Evolutionary conservation across 2,329 filamentous ascomycete species (phyloP).

Genomic region (Pyrenophora graminea): DNA sequence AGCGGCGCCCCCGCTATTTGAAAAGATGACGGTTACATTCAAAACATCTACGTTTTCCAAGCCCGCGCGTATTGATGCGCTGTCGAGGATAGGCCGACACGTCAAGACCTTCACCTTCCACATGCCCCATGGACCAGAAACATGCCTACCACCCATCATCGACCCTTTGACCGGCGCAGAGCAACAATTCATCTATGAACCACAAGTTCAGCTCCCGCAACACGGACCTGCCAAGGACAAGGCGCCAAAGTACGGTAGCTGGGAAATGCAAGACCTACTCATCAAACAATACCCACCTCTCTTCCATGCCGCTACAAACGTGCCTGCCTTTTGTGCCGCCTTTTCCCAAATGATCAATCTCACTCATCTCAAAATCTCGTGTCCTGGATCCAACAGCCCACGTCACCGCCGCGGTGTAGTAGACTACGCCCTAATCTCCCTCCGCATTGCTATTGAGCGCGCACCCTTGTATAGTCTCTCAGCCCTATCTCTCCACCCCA

Average conservation of each 20-base stretch:
- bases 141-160: slow-evolving; percentile 82
- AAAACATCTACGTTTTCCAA: slow-evolving; percentile 76
- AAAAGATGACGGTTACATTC: slow-evolving; percentile 71
- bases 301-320: slow-evolving; percentile 87
- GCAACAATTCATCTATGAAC: slow-evolving; percentile 79
- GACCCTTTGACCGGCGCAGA: slow-evolving; percentile 77
- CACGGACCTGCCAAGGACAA: slow-evolving; percentile 59
- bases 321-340: slow-evolving; percentile 79
- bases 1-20: slow-evolving; percentile 71
- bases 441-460: slow-evolving; percentile 81
- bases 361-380: slow-evolving; percentile 74
- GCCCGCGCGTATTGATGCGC: slow-evolving; percentile 70
- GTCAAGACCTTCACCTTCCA: slow-evolving; percentile 78
- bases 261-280: slow-evolving; percentile 77
- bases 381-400: slow-evolving; percentile 68
- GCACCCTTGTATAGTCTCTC: slow-evolving; percentile 67
- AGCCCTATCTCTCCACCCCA: slow-evolving; percentile 71
- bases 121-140: slow-evolving; percentile 75
- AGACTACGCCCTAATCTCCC: slow-evolving; percentile 85
- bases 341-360: slow-evolving; percentile 71
- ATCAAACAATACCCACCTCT: slow-evolving; percentile 86
- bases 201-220: slow-evolving; percentile 66
- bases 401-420: slow-evolving; percentile 77
- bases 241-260: slow-evolving; percentile 77
- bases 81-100: slow-evolving; percentile 77